These are phyloP conservation scores for Scedosporium boydii DNA, from an alignment of 2,329 filamentous ascomycete species.

Conservation along the genomic window DNA sequence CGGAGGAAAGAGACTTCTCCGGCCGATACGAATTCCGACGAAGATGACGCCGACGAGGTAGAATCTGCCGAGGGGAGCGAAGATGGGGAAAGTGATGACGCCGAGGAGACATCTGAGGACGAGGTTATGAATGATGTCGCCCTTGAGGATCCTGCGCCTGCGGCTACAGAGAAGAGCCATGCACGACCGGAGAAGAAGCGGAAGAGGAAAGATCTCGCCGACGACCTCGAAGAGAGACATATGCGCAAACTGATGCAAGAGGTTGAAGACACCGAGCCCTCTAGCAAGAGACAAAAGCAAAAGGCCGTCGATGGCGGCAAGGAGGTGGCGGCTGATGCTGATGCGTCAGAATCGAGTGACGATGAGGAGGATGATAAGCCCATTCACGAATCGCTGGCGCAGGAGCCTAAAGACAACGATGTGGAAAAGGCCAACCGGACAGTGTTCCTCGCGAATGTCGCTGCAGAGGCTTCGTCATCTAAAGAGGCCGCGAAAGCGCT, in stretches of 20 bases:
- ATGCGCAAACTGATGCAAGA: slow-evolving; percentile 54
- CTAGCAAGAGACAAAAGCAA: slow-evolving; percentile 44
- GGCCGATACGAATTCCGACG: slow-evolving; percentile 13
- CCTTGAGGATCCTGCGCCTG: slow-evolving; percentile 21
- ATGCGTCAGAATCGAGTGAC: slow-evolving; percentile 23
- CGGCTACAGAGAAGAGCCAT: slow-evolving; percentile 24
- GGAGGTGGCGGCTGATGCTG: slow-evolving; percentile 40
- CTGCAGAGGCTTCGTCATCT: slow-evolving; percentile 69
- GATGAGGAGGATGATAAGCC: slow-evolving; percentile 19
- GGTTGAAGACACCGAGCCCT: slow-evolving; percentile 42
- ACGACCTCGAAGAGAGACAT: slow-evolving; percentile 63
- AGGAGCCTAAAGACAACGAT: slow-evolving; percentile 47
- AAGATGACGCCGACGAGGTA: slow-evolving; percentile 20
- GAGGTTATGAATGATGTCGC: slow-evolving; percentile 27
- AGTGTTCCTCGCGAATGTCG: slow-evolving; percentile 88
- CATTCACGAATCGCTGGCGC: slow-evolving; percentile 48
- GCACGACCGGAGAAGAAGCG: slow-evolving; percentile 46
- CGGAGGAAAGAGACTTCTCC: neutral
- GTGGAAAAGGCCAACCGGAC: slow-evolving; percentile 82
- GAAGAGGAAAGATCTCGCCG: slow-evolving; percentile 58
- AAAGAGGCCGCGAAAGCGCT: slow-evolving; percentile 73
- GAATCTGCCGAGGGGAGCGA: slow-evolving; percentile 25
- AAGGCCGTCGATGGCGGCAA: slow-evolving; percentile 27
- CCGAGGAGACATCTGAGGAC: slow-evolving; percentile 23
- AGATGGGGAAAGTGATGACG: slow-evolving; percentile 29